These are phyloP conservation scores for Lachancea nothofagi DNA, from an alignment of 805 yeast genomes.

Conservation along the genomic window DNA sequence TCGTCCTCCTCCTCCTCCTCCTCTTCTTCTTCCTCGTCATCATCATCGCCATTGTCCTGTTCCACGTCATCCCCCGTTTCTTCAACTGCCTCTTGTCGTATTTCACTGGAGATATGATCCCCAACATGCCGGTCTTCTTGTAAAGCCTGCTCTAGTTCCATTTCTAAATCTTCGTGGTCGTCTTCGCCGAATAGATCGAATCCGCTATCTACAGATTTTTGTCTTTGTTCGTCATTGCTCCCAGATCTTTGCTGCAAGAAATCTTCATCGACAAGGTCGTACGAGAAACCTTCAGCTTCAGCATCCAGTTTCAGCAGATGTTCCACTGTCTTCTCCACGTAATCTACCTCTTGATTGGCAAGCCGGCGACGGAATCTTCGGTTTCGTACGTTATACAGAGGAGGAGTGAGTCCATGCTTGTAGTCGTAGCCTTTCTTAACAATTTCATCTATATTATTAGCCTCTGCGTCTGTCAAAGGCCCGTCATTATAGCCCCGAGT, in stretches of 20 bases:
- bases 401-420: slow-evolving; percentile 81
- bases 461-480: slow-evolving; percentile 26
- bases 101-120: slow-evolving; percentile 17
- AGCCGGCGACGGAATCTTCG: slow-evolving; percentile 68
- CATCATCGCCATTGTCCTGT: slow-evolving; percentile 32
- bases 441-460: slow-evolving; percentile 22
- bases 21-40: slow-evolving; percentile 31
- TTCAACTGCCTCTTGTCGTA: slow-evolving; percentile 20
- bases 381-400: slow-evolving; percentile 63
- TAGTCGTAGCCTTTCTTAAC: slow-evolving; percentile 33
- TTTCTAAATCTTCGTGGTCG: slow-evolving; percentile 43
- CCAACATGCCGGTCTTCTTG: slow-evolving; percentile 36
- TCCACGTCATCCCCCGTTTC: slow-evolving; percentile 36
- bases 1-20: slow-evolving; percentile 35
- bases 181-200: slow-evolving; percentile 15
- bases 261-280: slow-evolving; percentile 63
- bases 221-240: slow-evolving; percentile 14
- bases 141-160: slow-evolving; percentile 53
- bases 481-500: slow-evolving; percentile 25
- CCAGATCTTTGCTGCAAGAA: slow-evolving; percentile 29
- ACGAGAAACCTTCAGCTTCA: slow-evolving; percentile 74
- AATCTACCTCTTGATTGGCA: slow-evolving; percentile 65
- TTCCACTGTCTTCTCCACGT: slow-evolving; percentile 72
- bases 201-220: slow-evolving; percentile 5
- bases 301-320: slow-evolving; percentile 70